Base-by-base conservation (phyloP, 306 rosid genomes). In the Dryas octopetala region DNA sequence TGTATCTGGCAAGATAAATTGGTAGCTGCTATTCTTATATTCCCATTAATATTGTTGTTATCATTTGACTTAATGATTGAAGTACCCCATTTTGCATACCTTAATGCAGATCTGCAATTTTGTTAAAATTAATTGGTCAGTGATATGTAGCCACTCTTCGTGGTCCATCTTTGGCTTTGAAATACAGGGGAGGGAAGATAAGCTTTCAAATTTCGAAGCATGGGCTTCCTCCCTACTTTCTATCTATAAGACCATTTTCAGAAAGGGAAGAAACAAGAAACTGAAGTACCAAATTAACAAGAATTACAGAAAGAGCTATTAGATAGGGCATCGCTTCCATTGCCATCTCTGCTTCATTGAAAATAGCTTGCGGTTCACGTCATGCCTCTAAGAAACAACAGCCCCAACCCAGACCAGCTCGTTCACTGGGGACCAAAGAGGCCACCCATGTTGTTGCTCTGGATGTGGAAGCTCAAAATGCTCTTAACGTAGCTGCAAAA, bases 271-370 rank as follows among this genome's bases (percentile, higher is more conserved):
- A 46, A 17, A 8, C 28, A 3, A 38, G 17, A 61, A 77, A 38
- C 58, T 8, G 45, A 19, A 53, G 17, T 9, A 43, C 38, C 16
- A 41, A 78, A 43, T 62, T 19, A 53, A 44, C 44, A 45, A 64
- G 62, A 50, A 50, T 47, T 32, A 41, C 0, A 14, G 19, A 43
- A 10, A 75, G n/a, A 38, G 23, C 3, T 13, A 61, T 15, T 16
- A 62, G 57, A 58, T 66, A 46, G 71, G 45, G 41, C 68, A 80
- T 86, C 85, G 82, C 84, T 78, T 86, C 84, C 44, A 73, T 78
- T 51, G 68, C 83, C 74, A 75, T 86, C 47, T 80, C 77, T 17
- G 77, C 83, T 70, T 80, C 89, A 32, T 44, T 82, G 67, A 79
- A 73, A 62, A 64, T 53, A 52, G 51, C 76, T n/a, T 71, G 78